Percentiles rank a stretch among this genome's conserved stretches.
Evolutionary conservation across 345 rosid species (phyloP).

Genomic region (Melaleuca quinquenervia): DNA sequence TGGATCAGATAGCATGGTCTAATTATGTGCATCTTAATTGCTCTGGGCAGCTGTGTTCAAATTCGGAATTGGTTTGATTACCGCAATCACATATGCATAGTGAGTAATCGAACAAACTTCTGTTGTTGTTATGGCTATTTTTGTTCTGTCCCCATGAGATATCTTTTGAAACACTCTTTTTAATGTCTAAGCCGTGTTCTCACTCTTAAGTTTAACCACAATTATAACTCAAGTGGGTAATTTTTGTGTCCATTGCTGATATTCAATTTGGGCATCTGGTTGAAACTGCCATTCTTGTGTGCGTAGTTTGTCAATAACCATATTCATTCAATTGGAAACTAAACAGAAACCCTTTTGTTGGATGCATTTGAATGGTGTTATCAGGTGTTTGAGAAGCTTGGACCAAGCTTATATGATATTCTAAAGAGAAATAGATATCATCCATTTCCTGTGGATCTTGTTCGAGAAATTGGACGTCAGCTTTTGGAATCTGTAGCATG

Average conservation of each 20-base stretch:
- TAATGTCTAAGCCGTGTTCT: background rate
- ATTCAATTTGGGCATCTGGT: background rate
- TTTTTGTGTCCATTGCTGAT: background rate
- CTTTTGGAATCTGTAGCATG: conserved; percentile 80
- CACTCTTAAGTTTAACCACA: background rate
- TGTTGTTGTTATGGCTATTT: background rate
- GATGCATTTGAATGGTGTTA: conserved; percentile 3
- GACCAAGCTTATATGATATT: conserved; percentile 72
- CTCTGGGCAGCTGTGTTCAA: conserved; percentile 55
- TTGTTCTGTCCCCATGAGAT: background rate
- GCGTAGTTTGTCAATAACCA: background rate
- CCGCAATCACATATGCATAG: conserved; percentile 56
- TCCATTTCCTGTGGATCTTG: conserved; percentile 67
- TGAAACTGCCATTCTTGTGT: background rate
- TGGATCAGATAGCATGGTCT: background rate
- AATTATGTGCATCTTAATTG: background rate
- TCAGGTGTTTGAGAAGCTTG: conserved; percentile 84
- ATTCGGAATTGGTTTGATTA: conserved; percentile 61
- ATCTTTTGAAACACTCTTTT: background rate
- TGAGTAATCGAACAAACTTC: conserved; percentile 24
- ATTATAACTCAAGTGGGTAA: conserved; percentile 15
- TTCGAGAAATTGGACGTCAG: conserved; percentile 64
- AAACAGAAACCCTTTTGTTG: background rate
- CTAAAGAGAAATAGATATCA: conserved; percentile 59
- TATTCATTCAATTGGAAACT: background rate